A percentile compares a stretch with the other conserved stretches of the same genome.
phyloP scores from a whole-genome alignment of 2,329 filamentous ascomycete genomes.

The Lecanicillium sp. region DNA sequence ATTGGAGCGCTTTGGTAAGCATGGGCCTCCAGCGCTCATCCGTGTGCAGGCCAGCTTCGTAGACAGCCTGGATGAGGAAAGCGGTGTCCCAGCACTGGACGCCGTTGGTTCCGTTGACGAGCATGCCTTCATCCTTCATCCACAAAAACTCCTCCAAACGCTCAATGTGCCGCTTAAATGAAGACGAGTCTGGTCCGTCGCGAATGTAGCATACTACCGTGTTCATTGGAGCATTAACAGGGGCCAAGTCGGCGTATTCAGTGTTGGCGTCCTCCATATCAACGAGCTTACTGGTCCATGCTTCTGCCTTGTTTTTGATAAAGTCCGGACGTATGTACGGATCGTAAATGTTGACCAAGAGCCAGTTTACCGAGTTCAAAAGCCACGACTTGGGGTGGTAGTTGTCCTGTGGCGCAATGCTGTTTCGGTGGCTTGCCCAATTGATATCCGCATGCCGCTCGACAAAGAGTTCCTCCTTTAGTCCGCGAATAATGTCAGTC shows the following conservation, averaged over 20 bases:
- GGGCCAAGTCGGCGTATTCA: constrained; percentile 74
- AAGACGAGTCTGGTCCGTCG: constrained; percentile 67
- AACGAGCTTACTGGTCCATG: constrained; percentile 74
- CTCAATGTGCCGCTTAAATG: constrained; percentile 70
- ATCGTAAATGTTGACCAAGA: constrained; percentile 71
- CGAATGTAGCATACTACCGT: constrained; percentile 77
- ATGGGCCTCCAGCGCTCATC: constrained; percentile 74
- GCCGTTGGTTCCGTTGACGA: constrained; percentile 95
- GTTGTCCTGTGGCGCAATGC: constrained; percentile 71
- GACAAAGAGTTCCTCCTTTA: constrained; percentile 76
- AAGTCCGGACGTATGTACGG: constrained; percentile 63
- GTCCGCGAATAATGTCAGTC: constrained; percentile 61
- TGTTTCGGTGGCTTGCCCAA: constrained; percentile 72
- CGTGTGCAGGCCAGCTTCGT: constrained; percentile 69
- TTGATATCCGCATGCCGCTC: constrained; percentile 71
- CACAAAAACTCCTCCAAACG: constrained; percentile 80
- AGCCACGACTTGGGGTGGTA: constrained; percentile 89
- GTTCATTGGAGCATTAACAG: constrained; percentile 88
- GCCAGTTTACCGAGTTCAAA: constrained; percentile 69
- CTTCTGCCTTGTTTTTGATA: constrained; percentile 65
- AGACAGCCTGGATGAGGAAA: constrained; percentile 75
- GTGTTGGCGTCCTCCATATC: constrained; percentile 92
- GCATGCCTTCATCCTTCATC: constrained; percentile 87
- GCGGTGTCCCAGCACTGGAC: constrained; percentile 96
- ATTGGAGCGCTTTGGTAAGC: constrained; percentile 73